A percentile compares a stretch with the other conserved stretches of the same genome.
These are phyloP conservation scores for Ceratocystis destructans DNA, from an alignment of 2,329 filamentous ascomycete genomes.

Conservation along the genomic window DNA sequence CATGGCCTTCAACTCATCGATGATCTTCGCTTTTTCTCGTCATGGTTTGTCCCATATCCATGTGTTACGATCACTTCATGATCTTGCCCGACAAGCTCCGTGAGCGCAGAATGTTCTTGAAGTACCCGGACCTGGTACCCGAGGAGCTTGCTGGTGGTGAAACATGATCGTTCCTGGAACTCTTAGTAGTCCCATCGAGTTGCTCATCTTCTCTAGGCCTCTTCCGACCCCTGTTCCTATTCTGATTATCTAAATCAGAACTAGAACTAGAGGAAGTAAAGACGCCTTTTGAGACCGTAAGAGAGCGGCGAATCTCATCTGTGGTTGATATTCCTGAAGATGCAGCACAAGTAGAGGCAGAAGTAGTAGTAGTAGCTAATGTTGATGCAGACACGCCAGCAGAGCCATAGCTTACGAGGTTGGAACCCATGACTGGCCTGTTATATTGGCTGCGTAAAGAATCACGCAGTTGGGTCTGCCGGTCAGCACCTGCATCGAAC, in stretches of 20 bases:
- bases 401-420: conserved; percentile 15
- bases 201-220: conserved; percentile 1
- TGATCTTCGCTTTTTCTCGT: too few species aligned
- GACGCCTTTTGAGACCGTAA: conserved; percentile 3
- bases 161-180: background rate
- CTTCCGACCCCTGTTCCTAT: background rate
- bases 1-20: background rate
- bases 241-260: too few species aligned
- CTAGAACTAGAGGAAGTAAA: background rate
- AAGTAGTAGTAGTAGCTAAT: background rate
- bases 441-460: conserved; percentile 22
- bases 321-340: conserved; percentile 11
- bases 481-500: conserved; percentile 17
- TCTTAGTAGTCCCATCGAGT: background rate
- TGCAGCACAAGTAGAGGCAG: background rate
- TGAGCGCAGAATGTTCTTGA: background rate
- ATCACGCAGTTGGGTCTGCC: background rate
- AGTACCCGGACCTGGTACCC: conserved; percentile 1
- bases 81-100: conserved; percentile 1
- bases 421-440: conserved; percentile 21
- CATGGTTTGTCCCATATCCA: background rate
- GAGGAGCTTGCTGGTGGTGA: background rate
- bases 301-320: conserved; percentile 14
- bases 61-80: background rate
- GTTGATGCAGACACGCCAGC: background rate